Conservation (phyloP, 148 eudicot genomes). For the Spergularia marina region DNA sequence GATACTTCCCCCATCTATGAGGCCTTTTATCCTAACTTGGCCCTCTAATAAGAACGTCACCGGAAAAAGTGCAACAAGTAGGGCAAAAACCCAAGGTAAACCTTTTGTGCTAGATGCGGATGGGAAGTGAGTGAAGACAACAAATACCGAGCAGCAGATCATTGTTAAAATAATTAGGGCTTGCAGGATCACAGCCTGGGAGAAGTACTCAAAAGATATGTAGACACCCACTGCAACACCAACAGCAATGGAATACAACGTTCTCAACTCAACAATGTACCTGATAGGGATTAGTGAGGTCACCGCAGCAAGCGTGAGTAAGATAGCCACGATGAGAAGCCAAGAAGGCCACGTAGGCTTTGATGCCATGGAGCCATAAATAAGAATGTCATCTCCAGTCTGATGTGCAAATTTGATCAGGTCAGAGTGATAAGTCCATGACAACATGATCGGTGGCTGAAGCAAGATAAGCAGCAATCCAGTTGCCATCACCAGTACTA, state of each 20-base stretch:
- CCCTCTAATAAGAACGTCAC: constrained; percentile 92
- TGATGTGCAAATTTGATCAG: constrained; percentile 80
- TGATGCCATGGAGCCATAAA: constrained; percentile 79
- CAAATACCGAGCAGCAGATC: constrained; percentile 82
- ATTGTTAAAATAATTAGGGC: constrained; percentile 75
- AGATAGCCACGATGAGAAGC: constrained; percentile 79
- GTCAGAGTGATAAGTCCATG: constrained; percentile 80
- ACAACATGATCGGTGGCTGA: constrained; percentile 86
- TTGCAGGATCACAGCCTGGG: constrained; percentile 77
- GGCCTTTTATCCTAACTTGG: constrained; percentile 70
- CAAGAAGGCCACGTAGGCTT: constrained; percentile 99
- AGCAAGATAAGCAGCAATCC: constrained; percentile 74
- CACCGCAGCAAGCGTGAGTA: constrained; percentile 84
- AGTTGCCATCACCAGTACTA: constrained; percentile 74
- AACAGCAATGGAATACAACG: constrained; percentile 68
- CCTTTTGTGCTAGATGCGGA: constrained; percentile 89
- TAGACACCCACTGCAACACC: constrained; percentile 85
- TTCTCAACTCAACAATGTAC: constrained; percentile 81
- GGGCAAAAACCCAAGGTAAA: constrained; percentile 95
- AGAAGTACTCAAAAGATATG: constrained; percentile 89
- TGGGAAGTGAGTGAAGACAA: constrained; percentile 87
- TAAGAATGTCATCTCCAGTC: constrained; percentile 87
- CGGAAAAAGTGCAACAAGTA: constrained; percentile 97
- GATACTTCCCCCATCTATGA: constrained; percentile 48
- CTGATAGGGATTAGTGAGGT: constrained; percentile 87